Evolutionary conservation across 139 green algal genomes (phyloP).

Genomic region (Coelastrella sp.): DNA sequence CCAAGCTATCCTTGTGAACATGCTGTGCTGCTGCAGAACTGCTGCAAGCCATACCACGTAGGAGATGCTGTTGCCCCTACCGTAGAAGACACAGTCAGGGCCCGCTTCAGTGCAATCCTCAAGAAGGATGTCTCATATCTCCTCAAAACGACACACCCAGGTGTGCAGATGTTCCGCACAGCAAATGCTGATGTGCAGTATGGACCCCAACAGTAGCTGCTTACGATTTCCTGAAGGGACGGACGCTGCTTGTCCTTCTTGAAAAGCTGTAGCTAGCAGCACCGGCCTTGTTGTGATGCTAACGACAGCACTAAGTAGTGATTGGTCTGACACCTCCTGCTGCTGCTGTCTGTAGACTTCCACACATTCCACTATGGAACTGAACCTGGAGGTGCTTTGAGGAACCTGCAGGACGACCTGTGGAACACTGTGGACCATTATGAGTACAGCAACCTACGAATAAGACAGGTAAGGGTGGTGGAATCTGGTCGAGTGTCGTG

Average conservation of each 20-base stretch:
- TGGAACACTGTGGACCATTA: conserved; percentile 42
- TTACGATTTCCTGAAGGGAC: too few relatives aligned
- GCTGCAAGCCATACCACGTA: conserved; percentile 42
- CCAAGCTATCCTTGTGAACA: too few relatives aligned
- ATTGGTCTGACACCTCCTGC: too few relatives aligned
- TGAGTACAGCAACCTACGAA: conserved; percentile 47
- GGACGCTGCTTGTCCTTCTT: too few relatives aligned
- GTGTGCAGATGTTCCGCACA: neutral
- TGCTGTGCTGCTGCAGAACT: conserved; percentile 34
- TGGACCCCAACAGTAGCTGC: too few relatives aligned
- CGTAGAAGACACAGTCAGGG: conserved; percentile 40
- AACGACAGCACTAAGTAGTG: too few relatives aligned
- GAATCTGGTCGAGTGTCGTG: neutral
- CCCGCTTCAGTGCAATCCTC: conserved; percentile 43
- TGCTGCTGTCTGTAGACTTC: conserved; percentile 23
- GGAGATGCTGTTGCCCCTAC: neutral
- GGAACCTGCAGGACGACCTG: conserved; percentile 36
- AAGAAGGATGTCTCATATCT: conserved; percentile 43
- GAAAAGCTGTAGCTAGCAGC: too few relatives aligned
- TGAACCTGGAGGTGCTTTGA: conserved; percentile 10
- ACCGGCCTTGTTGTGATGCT: too few relatives aligned
- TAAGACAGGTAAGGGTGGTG: neutral
- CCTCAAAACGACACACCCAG: conserved; percentile 38
- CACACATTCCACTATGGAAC: conserved; percentile 35
- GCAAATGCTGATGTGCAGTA: neutral